Base-by-base conservation (phyloP, 2,329 filamentous ascomycete species). In the Neophaeococcomyces mojaviensis region DNA sequence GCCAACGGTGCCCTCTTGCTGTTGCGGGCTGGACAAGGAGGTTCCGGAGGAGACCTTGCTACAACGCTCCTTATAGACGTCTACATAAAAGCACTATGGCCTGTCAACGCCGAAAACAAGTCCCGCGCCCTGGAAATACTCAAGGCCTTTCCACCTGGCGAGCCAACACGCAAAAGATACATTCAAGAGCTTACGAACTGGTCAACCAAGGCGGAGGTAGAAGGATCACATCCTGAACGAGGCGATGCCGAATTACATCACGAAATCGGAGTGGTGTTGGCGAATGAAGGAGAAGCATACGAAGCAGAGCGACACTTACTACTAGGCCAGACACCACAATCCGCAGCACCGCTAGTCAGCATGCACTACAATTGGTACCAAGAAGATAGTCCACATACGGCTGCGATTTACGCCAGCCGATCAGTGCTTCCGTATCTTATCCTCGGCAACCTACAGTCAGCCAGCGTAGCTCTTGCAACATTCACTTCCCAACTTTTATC, bases 231-330 rank as follows among this genome's bases (percentile, higher is more conserved):
- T 22, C 87, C 86, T 63, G 89, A 92, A 39, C 85, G 88, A 41
- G 92, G 92, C 49, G 92, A 98, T 61, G 85, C 90, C 2, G 92
- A 97, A 59, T 73, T 98, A 46, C 92, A 98, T 67, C 89, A 97
- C 68, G 88, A 94, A 35, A 82, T 83, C 30, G 92, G 92, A 41
- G 82, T 80, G 26, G 71, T 96, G 35, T 95, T 88, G 64, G 90
- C 89, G n/a, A 84, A 94, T 60, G 90, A 96, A 58, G 84, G 89
- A 65, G 88, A 96, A 51, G 78, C 84, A 20, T 94, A 95, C 71
- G 89, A 96, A 49, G 92, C 94, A 12, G 94, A 98, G 67, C 79
- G 82, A 57, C 92, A 98, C 66, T 75, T 98, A 46, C 39, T 57
- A 18, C 46, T 57, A 13, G 75, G 96, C 32, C 94, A 92, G 50